Evolutionary conservation across 2,329 filamentous ascomycete species (phyloP).

Genomic region (Pseudogymnoascus sp.): DNA sequence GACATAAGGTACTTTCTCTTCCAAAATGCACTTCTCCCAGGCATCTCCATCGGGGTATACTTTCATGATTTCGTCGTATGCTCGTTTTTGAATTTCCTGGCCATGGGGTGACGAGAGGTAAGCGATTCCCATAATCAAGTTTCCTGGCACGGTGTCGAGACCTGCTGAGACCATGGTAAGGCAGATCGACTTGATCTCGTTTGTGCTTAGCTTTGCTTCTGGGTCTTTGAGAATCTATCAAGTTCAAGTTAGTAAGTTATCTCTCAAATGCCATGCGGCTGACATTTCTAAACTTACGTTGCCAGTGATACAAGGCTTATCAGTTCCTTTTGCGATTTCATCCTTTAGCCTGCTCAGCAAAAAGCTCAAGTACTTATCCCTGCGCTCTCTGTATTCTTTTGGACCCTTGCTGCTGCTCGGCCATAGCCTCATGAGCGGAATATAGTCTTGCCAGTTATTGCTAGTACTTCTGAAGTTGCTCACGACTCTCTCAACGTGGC

Average conservation of each 20-base stretch:
- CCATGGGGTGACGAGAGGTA: slow-evolving; percentile 63
- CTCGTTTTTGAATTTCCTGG: slow-evolving; percentile 62
- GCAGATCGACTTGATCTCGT: slow-evolving; percentile 73
- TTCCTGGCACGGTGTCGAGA: slow-evolving; percentile 73
- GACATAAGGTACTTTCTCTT: slow-evolving; percentile 71
- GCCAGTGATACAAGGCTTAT: slow-evolving; percentile 61
- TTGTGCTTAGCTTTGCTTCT: slow-evolving; percentile 39
- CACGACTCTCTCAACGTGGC: slow-evolving; percentile 66
- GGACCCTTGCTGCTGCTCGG: slow-evolving; percentile 57
- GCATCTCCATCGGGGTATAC: slow-evolving; percentile 67
- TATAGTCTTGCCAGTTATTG: slow-evolving; percentile 80
- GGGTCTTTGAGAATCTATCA: slow-evolving; percentile 27
- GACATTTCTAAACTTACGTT: slow-evolving; percentile 41
- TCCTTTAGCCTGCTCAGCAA: slow-evolving; percentile 55
- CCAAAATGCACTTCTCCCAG: slow-evolving; percentile 65
- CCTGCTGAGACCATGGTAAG: slow-evolving; percentile 77
- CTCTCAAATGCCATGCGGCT: slow-evolving; percentile 41
- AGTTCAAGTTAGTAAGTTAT: slow-evolving; percentile 32
- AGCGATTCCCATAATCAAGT: slow-evolving; percentile 72
- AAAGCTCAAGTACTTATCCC: slow-evolving; percentile 58
- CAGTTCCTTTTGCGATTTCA: slow-evolving; percentile 53
- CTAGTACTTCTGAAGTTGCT: slow-evolving; percentile 71
- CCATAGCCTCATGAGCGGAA: slow-evolving; percentile 64
- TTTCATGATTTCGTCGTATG: slow-evolving; percentile 62
- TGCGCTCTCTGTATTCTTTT: slow-evolving; percentile 56